Percentiles rank a stretch among this genome's conserved stretches.
These are phyloP conservation scores for Trichosporon ovoides DNA, from an alignment of 1,284 basidiomycete genomes.

Conservation along the genomic window DNA sequence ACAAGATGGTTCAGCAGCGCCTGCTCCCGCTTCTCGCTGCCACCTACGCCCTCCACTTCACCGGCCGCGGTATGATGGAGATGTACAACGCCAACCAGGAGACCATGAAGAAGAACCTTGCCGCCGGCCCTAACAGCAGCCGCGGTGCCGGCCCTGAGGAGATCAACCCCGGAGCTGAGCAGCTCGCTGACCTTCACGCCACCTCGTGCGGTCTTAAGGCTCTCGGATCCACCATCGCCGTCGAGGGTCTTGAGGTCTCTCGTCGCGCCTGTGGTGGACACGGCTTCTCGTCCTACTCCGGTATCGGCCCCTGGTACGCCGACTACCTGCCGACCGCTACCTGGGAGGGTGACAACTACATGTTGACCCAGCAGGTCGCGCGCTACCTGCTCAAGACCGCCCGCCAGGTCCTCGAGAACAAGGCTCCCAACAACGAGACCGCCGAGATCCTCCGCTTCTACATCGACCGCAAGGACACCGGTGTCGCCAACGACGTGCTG, in stretches of 20 bases:
- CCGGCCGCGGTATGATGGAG: slow-evolving; percentile 49
- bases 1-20: slow-evolving; percentile 57
- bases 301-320: slow-evolving; percentile 54
- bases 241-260: slow-evolving; percentile 54
- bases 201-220: slow-evolving; percentile 20
- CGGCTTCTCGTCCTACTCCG: slow-evolving; percentile 56
- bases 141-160: slow-evolving; percentile 20
- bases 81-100: slow-evolving; percentile 40
- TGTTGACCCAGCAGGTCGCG: slow-evolving; percentile 54
- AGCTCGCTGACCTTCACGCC: slow-evolving; percentile 20
- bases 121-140: not conserved
- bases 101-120: slow-evolving; percentile 22
- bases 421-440: slow-evolving; percentile 55
- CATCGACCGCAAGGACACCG: slow-evolving; percentile 47
- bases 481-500: slow-evolving; percentile 36
- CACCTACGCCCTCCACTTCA: slow-evolving; percentile 56
- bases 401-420: slow-evolving; percentile 53
- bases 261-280: slow-evolving; percentile 56
- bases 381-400: slow-evolving; percentile 53
- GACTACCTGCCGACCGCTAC: slow-evolving; percentile 55
- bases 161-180: slow-evolving; percentile 21
- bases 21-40: slow-evolving; percentile 57
- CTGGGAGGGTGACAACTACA: slow-evolving; percentile 57
- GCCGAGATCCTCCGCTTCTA: slow-evolving; percentile 46
- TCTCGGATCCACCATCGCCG: slow-evolving; percentile 49